These are phyloP conservation scores for Phytophthora chlamydospora DNA, from an alignment of 352 stramenopile genomes.

Conservation along the genomic window DNA sequence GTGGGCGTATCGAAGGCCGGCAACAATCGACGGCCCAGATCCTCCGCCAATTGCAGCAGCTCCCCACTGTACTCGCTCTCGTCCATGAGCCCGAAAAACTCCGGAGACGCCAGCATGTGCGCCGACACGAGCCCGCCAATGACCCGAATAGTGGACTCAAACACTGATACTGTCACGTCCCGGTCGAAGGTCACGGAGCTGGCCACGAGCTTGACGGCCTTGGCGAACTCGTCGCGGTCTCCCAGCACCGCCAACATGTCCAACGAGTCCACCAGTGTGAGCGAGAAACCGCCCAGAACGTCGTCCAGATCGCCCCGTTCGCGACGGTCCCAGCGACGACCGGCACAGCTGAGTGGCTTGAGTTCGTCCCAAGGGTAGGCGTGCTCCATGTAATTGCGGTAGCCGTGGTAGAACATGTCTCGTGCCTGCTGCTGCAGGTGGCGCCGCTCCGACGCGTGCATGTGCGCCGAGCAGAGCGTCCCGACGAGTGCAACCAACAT, in stretches of 20 bases:
- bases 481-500: constrained; percentile 14
- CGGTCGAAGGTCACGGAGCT: constrained; percentile 79
- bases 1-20: constrained; percentile 97
- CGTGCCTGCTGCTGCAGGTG: constrained; percentile 77
- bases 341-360: constrained; percentile 82
- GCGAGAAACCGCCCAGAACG: constrained; percentile 78
- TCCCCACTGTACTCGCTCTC: constrained; percentile 91
- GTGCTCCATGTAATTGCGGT: constrained; percentile 88
- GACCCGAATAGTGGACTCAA: constrained; percentile 94
- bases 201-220: constrained; percentile 68
- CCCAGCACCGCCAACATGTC: constrained; percentile 90
- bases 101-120: constrained; percentile 82
- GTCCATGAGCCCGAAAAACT: constrained; percentile 60
- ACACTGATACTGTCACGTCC: constrained; percentile 92
- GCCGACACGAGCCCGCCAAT: constrained; percentile 92
- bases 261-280: constrained; percentile 90
- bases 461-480: constrained; percentile 33
- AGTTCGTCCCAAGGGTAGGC: constrained; percentile 90
- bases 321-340: constrained; percentile 76
- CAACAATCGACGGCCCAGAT: constrained; percentile 95
- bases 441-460: constrained; percentile 72
- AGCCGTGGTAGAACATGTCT: constrained; percentile 92
- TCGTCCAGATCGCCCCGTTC: constrained; percentile 89
- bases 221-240: constrained; percentile 79
- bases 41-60: constrained; percentile 93